Base-by-base conservation (phyloP, 2,329 filamentous ascomycete genomes). In the Exophiala calicioides region DNA sequence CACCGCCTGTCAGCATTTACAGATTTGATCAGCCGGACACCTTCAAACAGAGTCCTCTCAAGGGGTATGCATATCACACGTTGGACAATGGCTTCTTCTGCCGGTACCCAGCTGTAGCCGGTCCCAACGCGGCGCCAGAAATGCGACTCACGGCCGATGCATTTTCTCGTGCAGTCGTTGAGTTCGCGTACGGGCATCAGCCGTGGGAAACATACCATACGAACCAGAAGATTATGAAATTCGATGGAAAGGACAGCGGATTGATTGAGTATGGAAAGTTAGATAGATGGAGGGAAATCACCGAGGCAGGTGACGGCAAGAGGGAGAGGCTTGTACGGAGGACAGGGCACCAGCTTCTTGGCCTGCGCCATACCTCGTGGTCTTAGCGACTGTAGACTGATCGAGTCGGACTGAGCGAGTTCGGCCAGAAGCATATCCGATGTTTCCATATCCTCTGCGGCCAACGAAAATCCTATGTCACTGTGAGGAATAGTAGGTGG, bases 11-110 rank as follows among this genome's bases (percentile, higher is more conserved):
- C 29, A 44, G 41, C 21, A 34, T 50, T 15, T 50, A 50, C 31
- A 18, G 47, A n/a, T 50, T 50, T 20, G 40, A 44, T 9, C 47
- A 50, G 36, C 34, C 33, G 15, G 47, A 50, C 24, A 37, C 40
- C 5, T 50, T 50, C 36, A 19, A 24, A 12, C 12, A 40, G 13
- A 44, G 34, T 31, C 47, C 47, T 1, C 36, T 50, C 21, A 33
- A 36, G 10, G 47, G 47, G 6, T 50, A 44, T 24, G 47, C 47
- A 2, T 50, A 40, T 27, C 47, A 50, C 19, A 34, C 41, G 9
- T 35, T 50, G 18, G 47, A 50, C 21, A 50, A 50, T 19, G 18
- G 40, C 8, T 50, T 50, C 41, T 50, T 50, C 40, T 50, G 47
- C 27, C 35, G 47, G 20, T 42, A 44, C 10, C 47, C 47, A n/a